Conservation (phyloP, 257 asterid genomes). For the Nicotiana noctiflora region DNA sequence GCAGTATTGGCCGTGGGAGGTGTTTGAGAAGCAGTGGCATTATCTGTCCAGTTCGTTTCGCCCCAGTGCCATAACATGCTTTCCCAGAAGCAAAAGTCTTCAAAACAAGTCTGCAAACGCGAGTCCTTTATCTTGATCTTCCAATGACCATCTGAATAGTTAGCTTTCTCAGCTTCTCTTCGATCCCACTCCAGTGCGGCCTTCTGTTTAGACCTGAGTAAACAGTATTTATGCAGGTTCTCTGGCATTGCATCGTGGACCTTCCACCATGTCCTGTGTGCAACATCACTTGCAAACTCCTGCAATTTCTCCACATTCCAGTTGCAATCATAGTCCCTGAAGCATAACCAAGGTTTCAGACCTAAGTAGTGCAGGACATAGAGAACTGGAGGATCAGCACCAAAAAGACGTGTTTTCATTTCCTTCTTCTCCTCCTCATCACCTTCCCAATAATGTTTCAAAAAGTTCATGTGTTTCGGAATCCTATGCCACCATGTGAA, state of each 20-base stretch:
- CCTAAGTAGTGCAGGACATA: constrained; percentile 84
- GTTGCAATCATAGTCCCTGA: constrained; percentile 88
- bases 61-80: constrained; percentile 98
- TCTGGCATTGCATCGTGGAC: constrained; percentile 93
- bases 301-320: constrained; percentile 70
- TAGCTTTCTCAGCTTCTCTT: constrained; percentile 73
- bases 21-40: constrained; percentile 36
- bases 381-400: constrained; percentile 71
- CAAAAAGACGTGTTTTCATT: constrained; percentile 57
- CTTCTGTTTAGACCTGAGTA: constrained; percentile 82
- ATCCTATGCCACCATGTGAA: constrained; percentile 97
- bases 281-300: constrained; percentile 77
- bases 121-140: constrained; percentile 48
- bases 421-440: constrained; percentile 62
- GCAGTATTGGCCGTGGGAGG: constrained; percentile 24
- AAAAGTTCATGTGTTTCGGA: constrained; percentile 79
- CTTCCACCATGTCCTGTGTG: constrained; percentile 87
- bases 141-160: constrained; percentile 81
- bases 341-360: constrained; percentile 80
- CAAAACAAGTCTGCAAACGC: constrained; percentile 55
- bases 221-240: constrained; percentile 67
- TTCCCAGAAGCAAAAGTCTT: constrained; percentile 84
- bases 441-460: constrained; percentile 81
- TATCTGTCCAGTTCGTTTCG: constrained; percentile 74
- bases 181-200: constrained; percentile 85